phyloP scores from a whole-genome alignment of 2,329 filamentous ascomycete species.

The Ascosphaera acerosa region DNA sequence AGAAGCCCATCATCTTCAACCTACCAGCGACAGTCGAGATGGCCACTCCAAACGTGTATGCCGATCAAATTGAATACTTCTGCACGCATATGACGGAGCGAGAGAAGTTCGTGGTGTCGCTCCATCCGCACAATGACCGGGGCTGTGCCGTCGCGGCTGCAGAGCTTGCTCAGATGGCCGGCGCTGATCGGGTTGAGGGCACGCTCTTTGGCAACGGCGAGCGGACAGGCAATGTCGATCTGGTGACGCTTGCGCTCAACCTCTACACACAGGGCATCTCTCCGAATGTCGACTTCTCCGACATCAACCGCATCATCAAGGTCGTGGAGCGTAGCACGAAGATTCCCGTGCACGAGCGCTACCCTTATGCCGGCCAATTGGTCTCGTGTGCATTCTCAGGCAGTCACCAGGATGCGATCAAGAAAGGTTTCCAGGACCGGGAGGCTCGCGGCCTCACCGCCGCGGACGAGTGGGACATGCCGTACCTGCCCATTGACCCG shows the following conservation, averaged over 20 bases:
- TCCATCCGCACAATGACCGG: conserved; percentile 88
- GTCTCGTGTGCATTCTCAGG: conserved; percentile 86
- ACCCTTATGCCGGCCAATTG: conserved; percentile 72
- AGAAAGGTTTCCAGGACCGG: conserved; percentile 52
- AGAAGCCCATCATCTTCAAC: conserved; percentile 85
- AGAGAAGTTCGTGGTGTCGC: conserved; percentile 65
- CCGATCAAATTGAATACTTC: conserved; percentile 92
- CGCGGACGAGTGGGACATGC: conserved; percentile 56
- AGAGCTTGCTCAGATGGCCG: conserved; percentile 87
- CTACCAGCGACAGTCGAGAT: conserved; percentile 89
- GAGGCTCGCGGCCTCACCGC: conserved; percentile 31
- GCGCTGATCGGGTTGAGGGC: conserved; percentile 79
- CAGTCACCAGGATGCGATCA: conserved; percentile 87
- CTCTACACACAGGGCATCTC: conserved; percentile 82
- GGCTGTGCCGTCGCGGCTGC: conserved; percentile 75
- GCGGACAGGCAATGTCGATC: conserved; percentile 81
- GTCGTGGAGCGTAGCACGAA: conserved; percentile 83
- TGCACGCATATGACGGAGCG: conserved; percentile 62
- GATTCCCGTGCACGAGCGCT: conserved; percentile 72
- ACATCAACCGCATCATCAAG: conserved; percentile 65
- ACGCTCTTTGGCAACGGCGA: conserved; percentile 90
- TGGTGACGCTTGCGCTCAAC: conserved; percentile 79
- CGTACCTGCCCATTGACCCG: conserved; percentile 81
- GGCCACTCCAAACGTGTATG: conserved; percentile 83
- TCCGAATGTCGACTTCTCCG: conserved; percentile 72